Percentiles rank a stretch among this genome's conserved stretches.
Conservation (phyloP, 2,329 filamentous ascomycete species). For the Pezicula rhizophila region DNA sequence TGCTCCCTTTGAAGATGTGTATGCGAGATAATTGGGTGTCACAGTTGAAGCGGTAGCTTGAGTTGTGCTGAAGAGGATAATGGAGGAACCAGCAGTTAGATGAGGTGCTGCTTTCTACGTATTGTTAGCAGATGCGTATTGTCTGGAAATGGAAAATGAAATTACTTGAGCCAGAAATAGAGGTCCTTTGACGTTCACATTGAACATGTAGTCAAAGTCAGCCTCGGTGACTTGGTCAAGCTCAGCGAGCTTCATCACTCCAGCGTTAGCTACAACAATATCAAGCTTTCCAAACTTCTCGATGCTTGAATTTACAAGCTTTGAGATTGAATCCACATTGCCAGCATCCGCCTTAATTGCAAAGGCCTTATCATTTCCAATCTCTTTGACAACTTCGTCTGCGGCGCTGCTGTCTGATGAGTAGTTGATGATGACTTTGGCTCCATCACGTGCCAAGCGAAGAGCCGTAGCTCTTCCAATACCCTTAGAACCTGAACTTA, state of each 20-base stretch:
- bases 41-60: constrained; percentile 31
- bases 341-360: constrained; percentile 51
- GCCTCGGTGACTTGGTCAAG: constrained; percentile 43
- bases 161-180: constrained; percentile 43
- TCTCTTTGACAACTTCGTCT: constrained; percentile 40
- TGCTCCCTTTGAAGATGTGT: constrained; percentile 44
- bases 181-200: constrained; percentile 51
- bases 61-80: constrained; percentile 47
- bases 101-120: constrained; percentile 43
- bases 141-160: background rate
- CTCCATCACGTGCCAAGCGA: constrained; percentile 49
- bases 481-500: constrained; percentile 39
- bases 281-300: constrained; percentile 50
- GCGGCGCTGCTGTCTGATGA: constrained; percentile 38
- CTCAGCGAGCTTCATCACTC: constrained; percentile 41
- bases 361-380: constrained; percentile 41
- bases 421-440: constrained; percentile 55
- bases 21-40: constrained; percentile 37
- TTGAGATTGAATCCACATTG: constrained; percentile 38
- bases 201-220: constrained; percentile 43
- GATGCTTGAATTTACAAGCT: constrained; percentile 43
- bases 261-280: constrained; percentile 52
- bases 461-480: constrained; percentile 55
- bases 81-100: constrained; percentile 41
- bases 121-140: background rate